Conservation (phyloP, 2,329 filamentous ascomycete species). For the Hawksworthiomyces lignivorus region DNA sequence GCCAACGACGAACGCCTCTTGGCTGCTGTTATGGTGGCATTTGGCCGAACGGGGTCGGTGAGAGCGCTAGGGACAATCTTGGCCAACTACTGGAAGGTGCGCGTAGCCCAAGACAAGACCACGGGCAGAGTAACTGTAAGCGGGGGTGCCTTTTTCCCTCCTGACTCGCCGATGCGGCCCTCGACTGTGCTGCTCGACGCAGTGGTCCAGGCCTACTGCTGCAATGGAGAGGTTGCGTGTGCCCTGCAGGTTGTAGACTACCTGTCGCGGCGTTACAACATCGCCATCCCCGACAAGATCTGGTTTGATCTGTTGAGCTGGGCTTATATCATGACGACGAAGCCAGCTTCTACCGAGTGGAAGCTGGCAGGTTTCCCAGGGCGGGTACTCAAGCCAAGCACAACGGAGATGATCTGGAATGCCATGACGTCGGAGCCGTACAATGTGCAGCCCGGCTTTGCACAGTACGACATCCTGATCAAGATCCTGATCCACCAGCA, state of each 20-base stretch:
- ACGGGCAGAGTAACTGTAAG: slow-evolving; percentile 18
- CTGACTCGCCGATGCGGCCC: slow-evolving; percentile 49
- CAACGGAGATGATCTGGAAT: slow-evolving; percentile 45
- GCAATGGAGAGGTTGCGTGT: slow-evolving; percentile 52
- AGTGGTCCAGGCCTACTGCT: slow-evolving; percentile 62
- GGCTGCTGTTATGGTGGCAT: slow-evolving; percentile 34
- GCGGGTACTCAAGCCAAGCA: slow-evolving; percentile 31
- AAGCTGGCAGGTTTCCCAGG: slow-evolving; percentile 21
- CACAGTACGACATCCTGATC: slow-evolving; percentile 43
- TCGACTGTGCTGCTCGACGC: slow-evolving; percentile 51
- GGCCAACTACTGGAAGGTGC: slow-evolving; percentile 21
- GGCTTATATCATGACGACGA: slow-evolving; percentile 49
- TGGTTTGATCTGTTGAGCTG: slow-evolving; percentile 65
- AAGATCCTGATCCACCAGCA: slow-evolving; percentile 26
- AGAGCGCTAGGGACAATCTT: slow-evolving; percentile 26
- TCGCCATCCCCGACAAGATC: slow-evolving; percentile 47
- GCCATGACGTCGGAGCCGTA: slow-evolving; percentile 53
- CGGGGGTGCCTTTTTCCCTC: slow-evolving; percentile 32
- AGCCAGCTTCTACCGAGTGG: slow-evolving; percentile 30
- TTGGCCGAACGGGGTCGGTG: slow-evolving; percentile 30
- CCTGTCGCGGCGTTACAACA: slow-evolving; percentile 50
- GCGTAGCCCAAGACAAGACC: slow-evolving; percentile 4
- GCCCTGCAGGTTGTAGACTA: slow-evolving; percentile 55
- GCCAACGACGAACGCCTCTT: slow-evolving; percentile 31
- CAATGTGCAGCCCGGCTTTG: slow-evolving; percentile 47